Conservation (phyloP, 2,329 filamentous ascomycete species). For the Apiospora pterosperma region DNA sequence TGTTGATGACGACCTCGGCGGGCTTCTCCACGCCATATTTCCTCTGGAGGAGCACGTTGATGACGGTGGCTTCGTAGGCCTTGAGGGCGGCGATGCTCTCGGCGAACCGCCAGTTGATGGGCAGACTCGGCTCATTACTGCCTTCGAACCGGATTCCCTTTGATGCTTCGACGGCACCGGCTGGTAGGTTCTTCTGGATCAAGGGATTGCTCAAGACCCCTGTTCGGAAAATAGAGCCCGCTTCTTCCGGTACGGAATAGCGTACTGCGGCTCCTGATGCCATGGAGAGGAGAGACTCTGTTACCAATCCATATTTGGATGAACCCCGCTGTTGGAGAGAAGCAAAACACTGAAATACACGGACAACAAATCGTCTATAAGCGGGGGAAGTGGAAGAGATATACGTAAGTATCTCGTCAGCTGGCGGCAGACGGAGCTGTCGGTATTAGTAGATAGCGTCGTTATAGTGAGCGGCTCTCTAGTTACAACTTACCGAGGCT, state of each 20-base stretch:
- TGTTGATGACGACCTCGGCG: constrained; percentile 41
- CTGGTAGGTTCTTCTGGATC: constrained; percentile 31
- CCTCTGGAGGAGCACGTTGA: constrained; percentile 39
- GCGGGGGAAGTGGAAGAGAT: too few relatives aligned
- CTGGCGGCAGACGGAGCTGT: too few relatives aligned
- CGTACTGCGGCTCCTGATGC: background rate
- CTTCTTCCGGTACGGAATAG: constrained; percentile 24
- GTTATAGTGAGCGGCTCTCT: too few relatives aligned
- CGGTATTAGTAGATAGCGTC: too few relatives aligned
- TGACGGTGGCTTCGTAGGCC: constrained; percentile 42
- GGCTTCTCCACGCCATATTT: constrained; percentile 40
- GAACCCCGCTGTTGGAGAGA: too few relatives aligned
- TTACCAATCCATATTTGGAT: too few relatives aligned
- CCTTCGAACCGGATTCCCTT: constrained; percentile 39
- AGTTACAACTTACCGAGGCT: background rate
- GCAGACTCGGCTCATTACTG: constrained; percentile 38
- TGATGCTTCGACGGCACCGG: constrained; percentile 30
- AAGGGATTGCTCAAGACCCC: constrained; percentile 41
- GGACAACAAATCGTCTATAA: too few relatives aligned
- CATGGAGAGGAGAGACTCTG: too few relatives aligned
- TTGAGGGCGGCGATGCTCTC: constrained; percentile 49
- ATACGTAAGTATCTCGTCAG: too few relatives aligned
- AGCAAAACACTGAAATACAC: too few relatives aligned
- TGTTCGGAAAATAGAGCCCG: constrained; percentile 28
- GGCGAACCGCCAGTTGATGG: constrained; percentile 55